These are phyloP conservation scores for Corniculantispora saksenae DNA, from an alignment of 2,329 filamentous ascomycete species.

Conservation along the genomic window DNA sequence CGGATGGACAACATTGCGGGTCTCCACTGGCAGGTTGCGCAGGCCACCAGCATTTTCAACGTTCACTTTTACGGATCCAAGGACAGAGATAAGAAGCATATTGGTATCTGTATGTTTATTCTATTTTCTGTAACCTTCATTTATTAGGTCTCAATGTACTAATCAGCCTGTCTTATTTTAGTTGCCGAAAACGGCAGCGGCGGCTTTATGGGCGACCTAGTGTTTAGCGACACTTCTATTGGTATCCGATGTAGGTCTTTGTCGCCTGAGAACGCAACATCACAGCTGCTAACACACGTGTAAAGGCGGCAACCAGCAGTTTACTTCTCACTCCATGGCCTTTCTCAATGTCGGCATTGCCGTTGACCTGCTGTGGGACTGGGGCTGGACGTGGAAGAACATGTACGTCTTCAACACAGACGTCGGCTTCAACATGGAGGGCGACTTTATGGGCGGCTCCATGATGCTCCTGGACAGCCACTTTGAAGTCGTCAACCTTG, in stretches of 20 bases:
- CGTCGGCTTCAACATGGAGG: slow-evolving; percentile 14
- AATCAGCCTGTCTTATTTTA: too few species aligned
- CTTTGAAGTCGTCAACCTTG: slow-evolving; percentile 9
- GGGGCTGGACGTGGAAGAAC: slow-evolving; percentile 22
- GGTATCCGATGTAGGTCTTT: slow-evolving; percentile 35
- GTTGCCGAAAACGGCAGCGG: slow-evolving; percentile 37
- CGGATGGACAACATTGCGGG: slow-evolving; percentile 47
- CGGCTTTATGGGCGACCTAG: slow-evolving; percentile 57
- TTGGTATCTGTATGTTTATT: slow-evolving; percentile 22
- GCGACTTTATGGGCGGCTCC: slow-evolving; percentile 12
- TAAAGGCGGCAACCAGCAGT: slow-evolving; percentile 18
- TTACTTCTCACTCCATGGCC: slow-evolving; percentile 9
- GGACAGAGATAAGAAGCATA: slow-evolving; percentile 21
- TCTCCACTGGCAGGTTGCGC: slow-evolving; percentile 64
- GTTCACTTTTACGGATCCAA: slow-evolving; percentile 48
- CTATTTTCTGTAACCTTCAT: too few species aligned
- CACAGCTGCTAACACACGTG: too few species aligned
- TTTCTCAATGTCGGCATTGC: slow-evolving; percentile 16
- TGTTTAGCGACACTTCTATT: slow-evolving; percentile 57
- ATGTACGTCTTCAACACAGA: slow-evolving; percentile 13
- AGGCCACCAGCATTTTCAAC: slow-evolving; percentile 54
- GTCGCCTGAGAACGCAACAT: too few species aligned
- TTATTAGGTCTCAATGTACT: too few species aligned
- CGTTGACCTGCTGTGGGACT: slow-evolving; percentile 22
- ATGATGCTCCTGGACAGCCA: slow-evolving; percentile 15